Evolutionary conservation across 2,329 filamentous ascomycete species (phyloP), one percentile per base, ranked within the genome.

Genomic region (Pseudocercospora macadamiae): DNA sequence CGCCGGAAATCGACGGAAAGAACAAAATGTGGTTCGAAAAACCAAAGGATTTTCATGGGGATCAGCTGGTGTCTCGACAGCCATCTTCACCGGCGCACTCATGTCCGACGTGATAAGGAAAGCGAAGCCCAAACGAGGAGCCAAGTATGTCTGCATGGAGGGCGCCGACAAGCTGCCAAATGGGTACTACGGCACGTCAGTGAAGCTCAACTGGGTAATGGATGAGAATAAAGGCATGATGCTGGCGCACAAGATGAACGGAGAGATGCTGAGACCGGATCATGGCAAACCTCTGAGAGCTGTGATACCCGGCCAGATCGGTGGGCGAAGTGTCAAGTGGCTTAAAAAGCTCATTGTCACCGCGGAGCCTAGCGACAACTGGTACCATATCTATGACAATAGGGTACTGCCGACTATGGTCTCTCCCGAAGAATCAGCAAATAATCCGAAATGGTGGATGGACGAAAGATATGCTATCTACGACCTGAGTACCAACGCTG

Each of bases 41-140:
- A 91, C 90, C 1, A 96, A 96, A 68, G 93, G 93, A 0, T 97
- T 97, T 76, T 96, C 91, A 2, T 97, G 93, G 93, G 93, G 93
- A 32, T 82, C 93, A 1, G 92, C 90, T 3, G 93, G 92, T 21
- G 73, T 97, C 4, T 96, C 91, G 0, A 97, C 91, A 0, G 91
- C 91, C 0, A 77, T 96, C 0, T 97, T 90, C 82, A 97, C 93
- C 0, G 93, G 93, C 19, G 89, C 92, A 0, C 79, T 88, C 37
- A 85, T 96, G 74, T 81, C 80, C 1, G 88, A 93, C 61, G 75
- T 96, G 3, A 79, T 96, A 14, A 81, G 80, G 58, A 81, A 79
- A 62, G 91, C 91, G 2, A 84, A 79, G 59, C 91, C 91, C 0
- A 79, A 82, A 66, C 82, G 87, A 59, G 84, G 83, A 54, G 92